Evolutionary conservation across 1,139 yeast species (phyloP), one percentile per base, ranked within the genome.

Genomic region (Groenewaldozyma sp.): DNA sequence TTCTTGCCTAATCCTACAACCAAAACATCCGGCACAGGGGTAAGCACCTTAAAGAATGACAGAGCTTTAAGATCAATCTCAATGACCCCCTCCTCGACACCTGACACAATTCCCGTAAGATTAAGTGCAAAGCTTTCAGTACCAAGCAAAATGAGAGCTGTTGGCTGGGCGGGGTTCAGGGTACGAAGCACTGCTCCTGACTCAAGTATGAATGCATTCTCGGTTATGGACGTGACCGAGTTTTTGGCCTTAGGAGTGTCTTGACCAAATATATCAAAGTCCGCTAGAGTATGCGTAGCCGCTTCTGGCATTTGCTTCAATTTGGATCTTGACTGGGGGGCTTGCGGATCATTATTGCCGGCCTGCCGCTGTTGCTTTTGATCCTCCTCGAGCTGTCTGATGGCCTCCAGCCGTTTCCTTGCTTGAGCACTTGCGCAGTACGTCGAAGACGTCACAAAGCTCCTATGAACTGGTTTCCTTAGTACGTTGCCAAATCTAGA

Each of bases 1-100:
- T 71, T 68, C 42, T 65, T 64, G 0, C 91, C 91, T 17, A 82
- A 63, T 0, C 94, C 94, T 16, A 82, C 63, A 4, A 82, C 78
- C 37, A 82, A 53, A 29, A 83, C 65, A 54, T 83, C 94, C 0
- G 94, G 94, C 51, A 78, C 78, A 1, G 94, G 94, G 55, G 78
- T 77, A 1, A 80, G 62, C 9, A 76, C 64, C 31, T 67, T 66
- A 40, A 82, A 69, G 2, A 80, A 56, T 9, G 70, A 67, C 17
- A 80, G 60, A 0, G 73, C 58, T 34, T 59, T 60, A 35, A 58
- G 54, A 45, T 54, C 57, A 14, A 64, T 44, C 31, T 60, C 64
- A 3, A 64, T 62, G 18, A 63, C 49, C 4, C 69, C 68, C 3
- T 47, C 44, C 19, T 62, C 63, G 21, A 63, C 49, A 3, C 67